Evolutionary conservation across 2,329 filamentous ascomycete genomes (phyloP), one percentile per base, ranked within the genome.

Genomic region (Calonectria pauciramosa): DNA sequence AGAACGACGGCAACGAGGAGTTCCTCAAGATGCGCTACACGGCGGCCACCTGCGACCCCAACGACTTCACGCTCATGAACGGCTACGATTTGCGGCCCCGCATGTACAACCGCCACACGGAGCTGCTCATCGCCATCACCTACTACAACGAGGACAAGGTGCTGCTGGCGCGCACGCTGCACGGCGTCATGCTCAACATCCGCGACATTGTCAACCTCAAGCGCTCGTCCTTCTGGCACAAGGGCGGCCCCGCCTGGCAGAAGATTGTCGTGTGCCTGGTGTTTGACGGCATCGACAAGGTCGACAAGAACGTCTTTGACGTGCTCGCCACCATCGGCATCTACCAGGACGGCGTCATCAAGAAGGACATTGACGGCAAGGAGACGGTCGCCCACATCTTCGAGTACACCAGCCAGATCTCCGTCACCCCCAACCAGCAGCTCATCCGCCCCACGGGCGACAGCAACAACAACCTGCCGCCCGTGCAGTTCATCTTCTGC

Each of bases 121-220:
- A 80, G 68, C 74, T 80, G 0, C 63, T 80, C 36, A 80, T 80
- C 60, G 78, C 78, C 23, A 80, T 80, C 52, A 80, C 78, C 59
- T 80, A 80, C 68, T 80, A 80, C 76, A 80, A 80, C 59, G 78
- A 80, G 34, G 78, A 80, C 71, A 80, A 80, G 68, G 78, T 80
- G n/a, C 77, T 80, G 7, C 77, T 80, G 20, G 78, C 78, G 1
- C 77, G 78, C 41, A 80, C 78, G 23, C 74, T 80, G 56, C 78
- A 80, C 38, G 75, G 76, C 32, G 77, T 76, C 1, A 80, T 80
- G 78, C 77, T 79, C 68, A 80, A 80, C 32, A 75, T 80, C 36
- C 78, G 77, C 20, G 78, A 80, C 49, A 80, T 80, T 63, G 78
- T 80, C 36, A 80, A 80, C 36, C 44, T 80, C 36, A 80, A 80